Evolutionary conservation across 441 rosid genomes (phyloP).

Genomic region (Codiaeum variegatum): DNA sequence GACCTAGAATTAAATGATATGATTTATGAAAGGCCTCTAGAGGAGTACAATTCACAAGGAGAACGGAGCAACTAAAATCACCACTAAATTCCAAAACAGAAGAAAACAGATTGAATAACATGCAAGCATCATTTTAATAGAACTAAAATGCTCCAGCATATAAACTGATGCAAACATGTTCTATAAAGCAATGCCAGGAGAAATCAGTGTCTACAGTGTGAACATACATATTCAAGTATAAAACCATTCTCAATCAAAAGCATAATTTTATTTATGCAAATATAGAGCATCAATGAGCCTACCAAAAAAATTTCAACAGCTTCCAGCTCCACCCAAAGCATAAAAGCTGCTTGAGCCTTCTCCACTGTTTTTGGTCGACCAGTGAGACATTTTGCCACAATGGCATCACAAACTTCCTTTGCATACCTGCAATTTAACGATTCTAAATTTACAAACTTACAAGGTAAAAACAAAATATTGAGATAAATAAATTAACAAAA

Average conservation of each 20-base stretch:
- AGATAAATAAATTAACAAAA: background rate
- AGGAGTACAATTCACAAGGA: background rate
- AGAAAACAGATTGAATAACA: background rate
- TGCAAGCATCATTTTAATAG: background rate
- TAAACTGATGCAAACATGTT: background rate
- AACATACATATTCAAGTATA: background rate
- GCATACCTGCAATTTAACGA: slow-evolving; percentile 53
- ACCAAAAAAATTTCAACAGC: slow-evolving; percentile 93
- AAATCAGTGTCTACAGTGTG: background rate
- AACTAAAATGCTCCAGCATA: background rate
- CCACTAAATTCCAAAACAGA: background rate
- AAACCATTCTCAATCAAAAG: background rate
- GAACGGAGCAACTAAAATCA: background rate
- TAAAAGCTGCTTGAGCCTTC: slow-evolving; percentile 87
- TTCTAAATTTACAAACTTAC: slow-evolving; percentile 7
- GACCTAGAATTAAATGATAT: background rate
- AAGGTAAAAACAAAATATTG: slow-evolving; percentile 20
- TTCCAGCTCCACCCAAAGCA: slow-evolving; percentile 98
- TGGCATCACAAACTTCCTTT: slow-evolving; percentile 94
- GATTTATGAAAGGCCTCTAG: background rate
- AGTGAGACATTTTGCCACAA: slow-evolving; percentile 84
- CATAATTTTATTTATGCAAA: background rate
- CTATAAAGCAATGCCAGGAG: background rate
- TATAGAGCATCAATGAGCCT: slow-evolving; percentile 23
- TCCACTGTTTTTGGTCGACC: slow-evolving; percentile 95